Conservation (phyloP, 1,284 basidiomycete genomes). For the Rhodotorula mucilaginosa region DNA sequence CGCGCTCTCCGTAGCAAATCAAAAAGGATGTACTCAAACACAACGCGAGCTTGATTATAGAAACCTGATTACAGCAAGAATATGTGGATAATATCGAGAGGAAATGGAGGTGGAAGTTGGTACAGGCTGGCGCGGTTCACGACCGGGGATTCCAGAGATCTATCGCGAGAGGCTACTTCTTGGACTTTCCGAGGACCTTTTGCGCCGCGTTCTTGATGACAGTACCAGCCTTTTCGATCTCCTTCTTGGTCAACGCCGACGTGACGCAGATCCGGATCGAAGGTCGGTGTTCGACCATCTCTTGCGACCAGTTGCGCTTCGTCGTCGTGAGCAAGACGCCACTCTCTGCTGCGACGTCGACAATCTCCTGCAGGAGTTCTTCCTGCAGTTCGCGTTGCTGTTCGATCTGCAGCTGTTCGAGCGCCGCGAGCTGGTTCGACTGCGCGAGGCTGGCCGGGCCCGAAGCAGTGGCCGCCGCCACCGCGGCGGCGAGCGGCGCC, state of each 20-base stretch:
- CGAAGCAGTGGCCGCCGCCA: constrained; percentile 6
- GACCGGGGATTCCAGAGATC: too few species aligned
- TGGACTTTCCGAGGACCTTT: constrained; percentile 59
- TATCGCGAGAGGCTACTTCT: constrained; percentile 16
- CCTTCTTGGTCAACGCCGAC: constrained; percentile 77
- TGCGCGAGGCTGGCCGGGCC: constrained; percentile 49
- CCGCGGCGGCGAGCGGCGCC: constrained; percentile 39
- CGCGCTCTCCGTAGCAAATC: too few species aligned
- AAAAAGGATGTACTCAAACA: too few species aligned
- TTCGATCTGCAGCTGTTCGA: neutral
- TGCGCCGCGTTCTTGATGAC: constrained; percentile 71
- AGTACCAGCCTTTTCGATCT: constrained; percentile 80
- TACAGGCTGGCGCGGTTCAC: too few species aligned
- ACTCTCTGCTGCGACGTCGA: constrained; percentile 59
- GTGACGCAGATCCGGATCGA: constrained; percentile 80
- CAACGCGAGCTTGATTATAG: too few species aligned
- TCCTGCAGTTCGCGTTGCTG: constrained; percentile 67
- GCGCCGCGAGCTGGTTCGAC: neutral
- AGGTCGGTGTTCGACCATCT: constrained; percentile 76
- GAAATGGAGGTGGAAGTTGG: too few species aligned
- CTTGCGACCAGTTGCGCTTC: constrained; percentile 75
- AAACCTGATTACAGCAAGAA: too few species aligned
- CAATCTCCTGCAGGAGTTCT: constrained; percentile 75
- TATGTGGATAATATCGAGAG: too few species aligned
- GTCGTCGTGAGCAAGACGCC: constrained; percentile 80